Percentiles rank a stretch among this genome's conserved stretches.
Evolutionary conservation across 805 yeast genomes (phyloP).

Genomic region (Barnettozyma sucrosica): DNA sequence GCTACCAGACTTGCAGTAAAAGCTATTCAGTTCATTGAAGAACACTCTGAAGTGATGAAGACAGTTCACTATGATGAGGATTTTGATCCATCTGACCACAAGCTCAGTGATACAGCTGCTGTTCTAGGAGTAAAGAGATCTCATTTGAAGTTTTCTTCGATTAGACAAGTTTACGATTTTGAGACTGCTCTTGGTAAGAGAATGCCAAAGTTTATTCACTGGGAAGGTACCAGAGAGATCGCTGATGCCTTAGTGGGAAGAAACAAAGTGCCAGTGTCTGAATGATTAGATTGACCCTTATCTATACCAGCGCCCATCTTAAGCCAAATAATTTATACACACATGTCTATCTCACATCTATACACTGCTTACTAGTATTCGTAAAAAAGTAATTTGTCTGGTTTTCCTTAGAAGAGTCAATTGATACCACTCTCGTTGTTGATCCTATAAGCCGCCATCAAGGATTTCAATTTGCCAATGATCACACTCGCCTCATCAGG

Average conservation of each 20-base stretch:
- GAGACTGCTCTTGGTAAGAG: constrained; percentile 79
- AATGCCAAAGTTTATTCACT: constrained; percentile 84
- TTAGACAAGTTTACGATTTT: constrained; percentile 73
- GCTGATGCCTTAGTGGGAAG: constrained; percentile 85
- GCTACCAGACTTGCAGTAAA: constrained; percentile 68
- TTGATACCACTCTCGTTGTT: constrained; percentile 21
- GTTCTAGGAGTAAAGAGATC: constrained; percentile 82
- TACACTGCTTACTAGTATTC: neutral
- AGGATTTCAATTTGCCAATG: constrained; percentile 57
- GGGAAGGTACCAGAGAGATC: constrained; percentile 70
- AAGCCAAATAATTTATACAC: no score
- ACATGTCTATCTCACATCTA: neutral
- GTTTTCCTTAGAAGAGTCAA: neutral
- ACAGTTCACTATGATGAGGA: constrained; percentile 43
- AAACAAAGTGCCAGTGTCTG: constrained; percentile 17
- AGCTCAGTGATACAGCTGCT: constrained; percentile 52
- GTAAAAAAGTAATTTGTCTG: no score
- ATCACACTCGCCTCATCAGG: constrained; percentile 64
- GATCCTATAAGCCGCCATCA: constrained; percentile 49
- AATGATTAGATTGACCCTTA: neutral
- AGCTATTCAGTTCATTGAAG: constrained; percentile 66
- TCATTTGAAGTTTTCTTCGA: constrained; percentile 66
- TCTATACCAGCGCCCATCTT: no score
- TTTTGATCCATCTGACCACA: constrained; percentile 33
- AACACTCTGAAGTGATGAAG: constrained; percentile 31